Evolutionary conservation across 148 eudicot species (phyloP).

Genomic region (Rheum nobile): DNA sequence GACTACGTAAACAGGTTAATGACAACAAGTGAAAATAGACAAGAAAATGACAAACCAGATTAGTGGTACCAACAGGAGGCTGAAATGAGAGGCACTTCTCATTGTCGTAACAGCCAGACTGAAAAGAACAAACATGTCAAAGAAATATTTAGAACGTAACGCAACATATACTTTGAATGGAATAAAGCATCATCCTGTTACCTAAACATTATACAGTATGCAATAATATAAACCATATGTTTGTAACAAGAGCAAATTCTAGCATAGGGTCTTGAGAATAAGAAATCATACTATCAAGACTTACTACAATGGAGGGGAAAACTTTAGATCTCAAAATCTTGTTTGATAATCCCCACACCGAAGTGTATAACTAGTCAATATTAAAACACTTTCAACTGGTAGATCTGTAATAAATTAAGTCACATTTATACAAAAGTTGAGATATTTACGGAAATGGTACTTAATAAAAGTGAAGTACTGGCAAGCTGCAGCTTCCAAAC

Average conservation of each 20-base stretch:
- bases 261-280: background rate
- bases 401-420: background rate
- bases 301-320: background rate
- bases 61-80: slow-evolving; percentile 28
- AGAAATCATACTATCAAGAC: background rate
- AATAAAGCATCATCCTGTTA: background rate
- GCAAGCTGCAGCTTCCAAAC: background rate
- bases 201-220: background rate
- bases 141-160: background rate
- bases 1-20: background rate
- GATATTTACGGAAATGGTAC: background rate
- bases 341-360: background rate
- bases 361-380: background rate
- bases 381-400: background rate
- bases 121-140: slow-evolving; percentile 9
- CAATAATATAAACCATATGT: background rate
- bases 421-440: background rate
- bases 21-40: background rate
- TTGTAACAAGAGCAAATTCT: background rate
- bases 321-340: background rate
- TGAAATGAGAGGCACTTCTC: slow-evolving; percentile 53
- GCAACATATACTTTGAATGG: background rate
- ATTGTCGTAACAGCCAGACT: slow-evolving; percentile 49
- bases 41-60: slow-evolving; percentile 35
- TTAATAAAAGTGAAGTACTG: background rate